phyloP scores from a whole-genome alignment of 176 grass and related monocot species.

The Triticum turgidum region DNA sequence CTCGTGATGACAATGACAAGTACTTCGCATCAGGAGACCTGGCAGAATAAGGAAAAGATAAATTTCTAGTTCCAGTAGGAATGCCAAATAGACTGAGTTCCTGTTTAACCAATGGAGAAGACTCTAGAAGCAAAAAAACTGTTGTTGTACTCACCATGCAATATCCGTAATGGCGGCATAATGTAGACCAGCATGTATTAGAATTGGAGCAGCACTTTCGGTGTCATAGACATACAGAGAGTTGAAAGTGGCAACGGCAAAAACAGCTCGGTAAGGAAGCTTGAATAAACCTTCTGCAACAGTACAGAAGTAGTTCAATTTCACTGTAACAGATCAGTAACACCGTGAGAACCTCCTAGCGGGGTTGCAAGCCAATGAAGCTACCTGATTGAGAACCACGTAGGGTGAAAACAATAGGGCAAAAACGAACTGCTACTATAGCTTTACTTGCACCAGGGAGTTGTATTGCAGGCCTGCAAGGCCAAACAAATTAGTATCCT shows the following conservation, averaged over 20 bases:
- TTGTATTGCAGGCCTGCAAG: conserved; percentile 77
- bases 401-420: conserved; percentile 70
- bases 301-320: conserved; percentile 3
- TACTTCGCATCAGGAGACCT: conserved; percentile 94
- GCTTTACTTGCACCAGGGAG: conserved; percentile 88
- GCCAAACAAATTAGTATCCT: conserved; percentile 22
- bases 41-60: conserved; percentile 8
- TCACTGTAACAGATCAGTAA: conserved; percentile 19
- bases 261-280: conserved; percentile 89
- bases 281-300: conserved; percentile 80
- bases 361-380: conserved; percentile 17
- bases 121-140: conserved; percentile 6
- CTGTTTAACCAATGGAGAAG: background rate
- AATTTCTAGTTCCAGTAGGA: background rate
- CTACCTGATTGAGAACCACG: conserved; percentile 71
- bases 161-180: conserved; percentile 99
- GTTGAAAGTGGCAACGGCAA: conserved; percentile 84
- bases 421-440: conserved; percentile 85
- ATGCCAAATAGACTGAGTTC: background rate
- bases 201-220: conserved; percentile 75
- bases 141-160: conserved; percentile 61
- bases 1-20: conserved; percentile 74
- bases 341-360: conserved; percentile 20
- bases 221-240: conserved; percentile 94
- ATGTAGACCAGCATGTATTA: conserved; percentile 84